A percentile compares a stretch with the other conserved stretches of the same genome.
phyloP scores from a whole-genome alignment of 1,284 basidiomycete species.

The Omphalotus olearius region DNA sequence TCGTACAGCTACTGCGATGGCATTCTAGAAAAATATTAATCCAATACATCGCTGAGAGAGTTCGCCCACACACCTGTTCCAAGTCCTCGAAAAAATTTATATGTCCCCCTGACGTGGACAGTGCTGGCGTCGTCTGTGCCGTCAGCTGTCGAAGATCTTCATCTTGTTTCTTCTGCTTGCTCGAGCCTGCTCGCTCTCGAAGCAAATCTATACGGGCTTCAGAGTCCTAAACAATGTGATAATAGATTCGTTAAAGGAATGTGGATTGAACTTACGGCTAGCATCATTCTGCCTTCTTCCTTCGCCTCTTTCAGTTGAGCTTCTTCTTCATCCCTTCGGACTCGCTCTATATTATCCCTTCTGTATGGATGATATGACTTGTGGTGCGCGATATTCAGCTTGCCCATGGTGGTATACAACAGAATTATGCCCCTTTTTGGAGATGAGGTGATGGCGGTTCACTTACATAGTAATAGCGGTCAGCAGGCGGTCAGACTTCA shows the following conservation, averaged over 20 bases:
- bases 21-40: conserved; percentile 26
- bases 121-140: not conserved
- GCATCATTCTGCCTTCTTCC: conserved; percentile 65
- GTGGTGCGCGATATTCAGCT: conserved; percentile 84
- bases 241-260: conserved; percentile 15
- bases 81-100: conserved; percentile 79
- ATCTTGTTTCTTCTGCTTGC: conserved; percentile 38
- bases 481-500: too few species aligned
- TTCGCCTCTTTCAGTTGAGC: conserved; percentile 60
- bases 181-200: conserved; percentile 51
- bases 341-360: conserved; percentile 78
- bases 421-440: too few species aligned
- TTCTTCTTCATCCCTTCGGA: conserved; percentile 76
- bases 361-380: conserved; percentile 88
- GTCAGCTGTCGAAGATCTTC: conserved; percentile 22
- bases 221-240: conserved; percentile 49
- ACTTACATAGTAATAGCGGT: too few species aligned
- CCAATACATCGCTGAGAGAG: not conserved
- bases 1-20: conserved; percentile 40
- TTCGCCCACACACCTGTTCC: conserved; percentile 44
- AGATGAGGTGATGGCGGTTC: too few species aligned
- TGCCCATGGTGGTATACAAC: conserved; percentile 50
- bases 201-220: conserved; percentile 73
- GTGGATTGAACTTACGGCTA: conserved; percentile 51
- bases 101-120: conserved; percentile 40